Conservation (phyloP, 2,329 filamentous ascomycete genomes). For the Diaporthe ilicicola region DNA sequence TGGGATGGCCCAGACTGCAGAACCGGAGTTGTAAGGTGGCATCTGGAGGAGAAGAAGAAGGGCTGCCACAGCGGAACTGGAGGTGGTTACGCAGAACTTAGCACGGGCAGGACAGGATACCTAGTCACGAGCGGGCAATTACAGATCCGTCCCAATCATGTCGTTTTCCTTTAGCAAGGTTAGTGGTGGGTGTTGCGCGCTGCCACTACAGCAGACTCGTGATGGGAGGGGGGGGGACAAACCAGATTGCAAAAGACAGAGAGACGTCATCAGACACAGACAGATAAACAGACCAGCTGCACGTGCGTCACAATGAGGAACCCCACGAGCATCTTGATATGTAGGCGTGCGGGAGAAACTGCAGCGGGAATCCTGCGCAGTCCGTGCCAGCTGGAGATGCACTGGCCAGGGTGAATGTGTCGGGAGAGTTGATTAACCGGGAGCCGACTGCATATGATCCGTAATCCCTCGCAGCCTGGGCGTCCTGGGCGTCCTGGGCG, state of each 20-base stretch:
- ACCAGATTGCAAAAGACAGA: constrained; percentile 9
- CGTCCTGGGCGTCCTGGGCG: too few relatives aligned
- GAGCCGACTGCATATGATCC: too few relatives aligned
- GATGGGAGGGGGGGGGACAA: background rate
- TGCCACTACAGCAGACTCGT: background rate
- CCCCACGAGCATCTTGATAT: background rate
- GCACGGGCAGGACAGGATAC: background rate
- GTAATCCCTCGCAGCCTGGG: too few relatives aligned
- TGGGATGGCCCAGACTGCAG: constrained; percentile 25
- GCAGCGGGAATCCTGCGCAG: background rate
- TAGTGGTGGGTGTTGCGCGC: background rate
- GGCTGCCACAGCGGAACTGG: too few relatives aligned
- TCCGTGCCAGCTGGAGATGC: background rate
- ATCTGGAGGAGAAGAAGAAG: background rate
- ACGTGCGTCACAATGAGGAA: background rate
- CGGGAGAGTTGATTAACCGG: background rate
- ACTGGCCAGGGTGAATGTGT: background rate
- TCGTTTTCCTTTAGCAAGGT: background rate
- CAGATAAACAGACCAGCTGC: background rate
- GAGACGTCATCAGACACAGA: background rate
- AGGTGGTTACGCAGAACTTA: background rate
- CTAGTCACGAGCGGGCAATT: background rate
- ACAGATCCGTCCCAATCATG: background rate
- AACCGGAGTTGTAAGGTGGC: constrained; percentile 27
- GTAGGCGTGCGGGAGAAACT: background rate